Evolutionary conservation across 177 flowering plant genomes (phyloP), one percentile per base, ranked within the genome.

Genomic region (Vitis hybrid): DNA sequence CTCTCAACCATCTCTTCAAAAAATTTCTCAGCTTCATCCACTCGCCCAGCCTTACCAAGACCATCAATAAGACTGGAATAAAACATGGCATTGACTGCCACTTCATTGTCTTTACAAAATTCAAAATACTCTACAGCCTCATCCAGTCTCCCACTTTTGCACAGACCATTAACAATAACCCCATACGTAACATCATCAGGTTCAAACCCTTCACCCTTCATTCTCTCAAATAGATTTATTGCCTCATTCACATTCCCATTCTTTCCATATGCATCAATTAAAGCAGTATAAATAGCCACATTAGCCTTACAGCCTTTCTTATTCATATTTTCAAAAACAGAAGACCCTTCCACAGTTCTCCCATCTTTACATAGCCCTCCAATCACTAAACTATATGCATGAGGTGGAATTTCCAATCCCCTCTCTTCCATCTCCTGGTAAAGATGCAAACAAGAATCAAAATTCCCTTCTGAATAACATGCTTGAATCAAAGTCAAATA

Each of bases 361-460:
- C 95, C 93, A 11, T 78, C 85, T 75, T 84, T 93, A 73, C 92
- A 88, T 48, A 93, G 93, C 23, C 93, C 95, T 49, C 88, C 75
- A 66, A 93, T 89, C 70, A 96, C 95, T 64, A 92, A 82, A 75
- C 89, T 88, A 76, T 90, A 96, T 2, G 90, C 97, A 82, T 96
- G 99, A 51, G 85, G 67, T 0, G 97, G 98, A 58, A 94, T 74
- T 18, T 93, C 94, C 72, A 92, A 30, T 2, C 80, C 86, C 69
- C 76, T 92, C 77, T 96, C 99, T 48, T 74, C 87, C 97, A 96
- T 92, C 72, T 93, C 99, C 69, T 80, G 86, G 73, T 88, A 96
- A 55, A 96, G 87, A 56, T 85, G 34, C 79, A 91, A 78, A 81
- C 91, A 96, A 65, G 84, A 72, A 78, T 79, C 86, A 74, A 80